Evolutionary conservation across 2,329 filamentous ascomycete genomes (phyloP), one percentile per base, ranked within the genome.

Genomic region (Calonectria ilicicola): DNA sequence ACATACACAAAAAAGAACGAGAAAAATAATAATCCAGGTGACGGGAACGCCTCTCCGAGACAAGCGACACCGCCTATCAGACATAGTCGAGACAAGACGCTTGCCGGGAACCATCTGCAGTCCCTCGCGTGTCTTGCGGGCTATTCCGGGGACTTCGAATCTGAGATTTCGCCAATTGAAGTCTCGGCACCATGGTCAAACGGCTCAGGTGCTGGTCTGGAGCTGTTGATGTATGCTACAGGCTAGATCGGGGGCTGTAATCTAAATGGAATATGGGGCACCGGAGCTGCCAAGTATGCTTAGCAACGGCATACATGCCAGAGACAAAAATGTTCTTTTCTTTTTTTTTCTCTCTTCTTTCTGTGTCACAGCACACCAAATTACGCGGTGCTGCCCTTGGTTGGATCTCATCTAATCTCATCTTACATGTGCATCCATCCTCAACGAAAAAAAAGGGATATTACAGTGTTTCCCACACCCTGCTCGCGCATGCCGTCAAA

Each of bases 251-350:
- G 53, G 53, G 32, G 53, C 53, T 32, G 21, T 32, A 58, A 58
- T 35, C 10, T 21, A 23, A 47, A 47, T 47, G 44, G 44, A 12
- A 21, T n/a, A 47, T 26, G 32, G 53, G 53, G 32, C 53, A 35
- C 19, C 32, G 35, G 53, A 60, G 53, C 53, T 38, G 53, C 53
- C 53, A 60, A 60, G 32, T 60, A 35, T 60, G 53, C 53, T 58
- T 58, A 58, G 53, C 53, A 58, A 58, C 53, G n/a, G n/a, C 53
- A 23, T 38, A 60, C 53, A 40, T 60, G 8, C 53, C 53, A 60
- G 27, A 35, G n/a, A 60, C 12, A 14, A 29, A 15, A 35, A 35
- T 40, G n/a, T 23, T 35, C 23, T 47, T 47, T 44, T 44, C 3
- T 35, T 5, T 21, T n/a, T n/a, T n/a, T n/a, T n/a, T n/a, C n/a